phyloP scores from a whole-genome alignment of 495 filamentous ascomycete species.

The Daldinia caldariorum region DNA sequence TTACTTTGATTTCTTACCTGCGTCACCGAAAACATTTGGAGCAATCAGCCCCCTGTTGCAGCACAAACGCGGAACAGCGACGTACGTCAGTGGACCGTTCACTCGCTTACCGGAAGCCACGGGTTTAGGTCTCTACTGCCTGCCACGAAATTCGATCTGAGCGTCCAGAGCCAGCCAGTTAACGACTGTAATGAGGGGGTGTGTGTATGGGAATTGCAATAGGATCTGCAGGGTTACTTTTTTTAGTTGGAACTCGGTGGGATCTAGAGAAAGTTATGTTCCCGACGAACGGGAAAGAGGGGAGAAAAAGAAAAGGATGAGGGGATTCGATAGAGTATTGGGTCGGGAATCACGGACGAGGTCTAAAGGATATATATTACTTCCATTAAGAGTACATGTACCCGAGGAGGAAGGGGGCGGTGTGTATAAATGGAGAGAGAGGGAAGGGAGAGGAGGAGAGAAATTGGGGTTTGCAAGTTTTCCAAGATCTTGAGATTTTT shows the following conservation, averaged over 20 bases:
- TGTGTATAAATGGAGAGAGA: conserved; percentile 24
- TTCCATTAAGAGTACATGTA: conserved; percentile 3
- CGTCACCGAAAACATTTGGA: conserved; percentile 24
- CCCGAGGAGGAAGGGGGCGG: conserved; percentile 9
- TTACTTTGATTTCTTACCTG: conserved; percentile 9
- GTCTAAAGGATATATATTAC: conserved; percentile 27
- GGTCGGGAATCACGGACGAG: conserved; percentile 15
- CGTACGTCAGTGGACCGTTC: conserved; percentile 1
- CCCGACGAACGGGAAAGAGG: neutral
- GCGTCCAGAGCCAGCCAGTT: conserved; percentile 11
- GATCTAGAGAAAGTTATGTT: conserved; percentile 14
- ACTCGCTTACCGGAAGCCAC: conserved; percentile 16
- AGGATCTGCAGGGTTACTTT: conserved; percentile 12
- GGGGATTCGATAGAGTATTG: neutral
- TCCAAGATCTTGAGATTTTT: neutral
- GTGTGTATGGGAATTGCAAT: neutral
- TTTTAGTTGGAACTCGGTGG: conserved; percentile 16
- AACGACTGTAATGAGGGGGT: conserved; percentile 15
- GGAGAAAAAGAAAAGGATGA: conserved; percentile 4
- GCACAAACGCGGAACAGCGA: conserved; percentile 23
- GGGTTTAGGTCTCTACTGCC: conserved; percentile 11
- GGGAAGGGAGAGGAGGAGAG: neutral
- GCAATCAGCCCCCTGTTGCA: conserved; percentile 17
- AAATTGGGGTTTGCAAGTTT: neutral
- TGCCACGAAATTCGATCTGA: conserved; percentile 17